Conservation (phyloP, 805 yeast genomes). For the Saturnispora mendoncae region DNA sequence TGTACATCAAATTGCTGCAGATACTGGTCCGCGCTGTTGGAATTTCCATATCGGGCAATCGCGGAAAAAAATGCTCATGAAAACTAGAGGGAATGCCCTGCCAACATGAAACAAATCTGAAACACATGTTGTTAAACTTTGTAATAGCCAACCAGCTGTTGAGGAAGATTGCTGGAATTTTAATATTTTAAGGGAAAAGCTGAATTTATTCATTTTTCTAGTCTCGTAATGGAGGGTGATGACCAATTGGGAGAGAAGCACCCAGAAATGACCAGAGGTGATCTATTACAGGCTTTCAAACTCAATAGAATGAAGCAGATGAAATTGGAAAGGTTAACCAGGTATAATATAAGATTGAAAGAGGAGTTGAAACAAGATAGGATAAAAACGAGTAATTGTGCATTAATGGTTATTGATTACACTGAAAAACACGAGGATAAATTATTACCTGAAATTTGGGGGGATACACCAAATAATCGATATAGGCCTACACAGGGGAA, state of each 20-base stretch:
- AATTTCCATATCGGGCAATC: slow-evolving; percentile 3
- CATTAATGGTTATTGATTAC: slow-evolving; percentile 36
- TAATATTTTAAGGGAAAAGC: no score
- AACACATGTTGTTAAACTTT: not conserved
- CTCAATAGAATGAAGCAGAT: slow-evolving; percentile 37
- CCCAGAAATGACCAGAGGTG: slow-evolving; percentile 3
- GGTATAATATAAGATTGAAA: slow-evolving; percentile 45
- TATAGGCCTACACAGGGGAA: slow-evolving; percentile 23
- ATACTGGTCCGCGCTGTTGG: slow-evolving; percentile 3
- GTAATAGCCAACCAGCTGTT: no score
- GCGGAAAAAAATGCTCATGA: slow-evolving; percentile 1
- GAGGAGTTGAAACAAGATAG: slow-evolving; percentile 46
- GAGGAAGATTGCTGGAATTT: no score
- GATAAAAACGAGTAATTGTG: slow-evolving; percentile 56
- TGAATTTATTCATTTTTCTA: no score
- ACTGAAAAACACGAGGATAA: slow-evolving; percentile 39
- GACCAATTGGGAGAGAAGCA: not conserved
- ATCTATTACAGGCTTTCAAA: slow-evolving; percentile 28
- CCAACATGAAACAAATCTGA: slow-evolving; percentile 7
- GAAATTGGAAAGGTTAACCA: slow-evolving; percentile 52
- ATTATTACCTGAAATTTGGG: slow-evolving; percentile 39
- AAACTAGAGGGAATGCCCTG: not conserved
- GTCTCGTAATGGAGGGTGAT: no score
- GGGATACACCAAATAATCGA: slow-evolving; percentile 9
- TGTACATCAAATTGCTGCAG: not conserved